These are phyloP conservation scores for Pleurotus giganteus DNA, from an alignment of 768 basidiomycete genomes.

Conservation along the genomic window DNA sequence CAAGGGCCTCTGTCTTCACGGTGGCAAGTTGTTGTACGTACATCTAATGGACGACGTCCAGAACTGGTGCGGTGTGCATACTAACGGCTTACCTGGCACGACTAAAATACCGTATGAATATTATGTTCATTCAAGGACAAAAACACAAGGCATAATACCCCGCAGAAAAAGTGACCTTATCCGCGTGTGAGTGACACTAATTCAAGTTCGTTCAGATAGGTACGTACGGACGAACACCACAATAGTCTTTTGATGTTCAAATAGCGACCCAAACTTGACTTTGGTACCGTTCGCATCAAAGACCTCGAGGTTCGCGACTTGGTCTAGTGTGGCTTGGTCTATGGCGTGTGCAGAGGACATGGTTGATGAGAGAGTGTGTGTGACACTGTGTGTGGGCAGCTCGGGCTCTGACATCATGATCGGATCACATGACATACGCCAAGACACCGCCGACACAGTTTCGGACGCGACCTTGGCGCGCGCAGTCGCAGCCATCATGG, in stretches of 20 bases:
- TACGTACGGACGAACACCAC: conserved; percentile 62
- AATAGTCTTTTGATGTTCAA: conserved; percentile 47
- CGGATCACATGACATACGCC: too few species aligned
- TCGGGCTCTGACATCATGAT: too few species aligned
- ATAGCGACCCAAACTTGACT: conserved; percentile 51
- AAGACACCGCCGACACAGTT: too few species aligned
- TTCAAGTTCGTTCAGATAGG: background rate
- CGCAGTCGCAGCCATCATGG: too few species aligned
- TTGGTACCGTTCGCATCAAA: conserved; percentile 43
- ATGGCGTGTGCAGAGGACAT: conserved; percentile 24
- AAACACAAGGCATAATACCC: conserved; percentile 36
- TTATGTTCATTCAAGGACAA: background rate
- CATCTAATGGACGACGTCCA: conserved; percentile 25
- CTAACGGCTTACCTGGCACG: conserved; percentile 37
- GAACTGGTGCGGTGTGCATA: background rate
- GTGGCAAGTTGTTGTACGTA: conserved; percentile 48
- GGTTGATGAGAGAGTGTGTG: background rate
- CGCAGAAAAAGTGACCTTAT: conserved; percentile 65
- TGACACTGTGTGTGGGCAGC: background rate
- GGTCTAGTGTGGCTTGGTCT: conserved; percentile 32
- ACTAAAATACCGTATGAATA: conserved; percentile 20
- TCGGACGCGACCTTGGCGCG: too few species aligned
- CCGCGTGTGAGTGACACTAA: background rate
- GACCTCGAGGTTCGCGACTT: conserved; percentile 39
- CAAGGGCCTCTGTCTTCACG: conserved; percentile 38